A percentile compares a stretch with the other conserved stretches of the same genome.
Conservation (phyloP, 2,329 filamentous ascomycete species). For the Colletotrichum lentis region DNA sequence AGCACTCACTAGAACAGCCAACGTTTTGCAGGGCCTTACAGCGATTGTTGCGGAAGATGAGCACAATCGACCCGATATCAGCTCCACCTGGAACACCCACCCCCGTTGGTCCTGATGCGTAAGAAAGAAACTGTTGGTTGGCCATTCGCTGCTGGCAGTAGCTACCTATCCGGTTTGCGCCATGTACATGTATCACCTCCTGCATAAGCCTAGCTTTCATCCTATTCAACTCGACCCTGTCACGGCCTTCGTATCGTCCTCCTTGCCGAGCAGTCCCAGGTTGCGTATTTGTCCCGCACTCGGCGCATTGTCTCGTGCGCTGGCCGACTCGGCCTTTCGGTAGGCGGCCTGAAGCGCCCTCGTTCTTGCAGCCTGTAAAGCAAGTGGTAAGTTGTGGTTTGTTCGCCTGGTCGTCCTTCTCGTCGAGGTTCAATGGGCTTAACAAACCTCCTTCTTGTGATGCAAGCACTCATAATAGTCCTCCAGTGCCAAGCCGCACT, state of each 20-base stretch:
- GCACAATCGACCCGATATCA: too few relatives aligned
- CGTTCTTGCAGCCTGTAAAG: slow-evolving; percentile 75
- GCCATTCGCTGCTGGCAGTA: slow-evolving; percentile 27
- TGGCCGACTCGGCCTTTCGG: slow-evolving; percentile 78
- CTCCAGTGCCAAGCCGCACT: slow-evolving; percentile 85
- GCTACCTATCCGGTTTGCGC: slow-evolving; percentile 18
- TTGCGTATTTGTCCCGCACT: slow-evolving; percentile 87
- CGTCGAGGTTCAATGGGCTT: slow-evolving; percentile 31
- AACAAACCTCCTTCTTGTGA: slow-evolving; percentile 94
- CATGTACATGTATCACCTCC: slow-evolving; percentile 41
- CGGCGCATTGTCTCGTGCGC: slow-evolving; percentile 80
- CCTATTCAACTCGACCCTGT: slow-evolving; percentile 47
- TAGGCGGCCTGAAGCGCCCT: slow-evolving; percentile 83
- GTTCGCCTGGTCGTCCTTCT: neutral
- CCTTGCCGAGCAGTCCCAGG: slow-evolving; percentile 82
- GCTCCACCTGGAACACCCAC: neutral
- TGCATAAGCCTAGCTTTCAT: slow-evolving; percentile 10
- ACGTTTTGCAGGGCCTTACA: neutral
- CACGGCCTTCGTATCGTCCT: slow-evolving; percentile 77
- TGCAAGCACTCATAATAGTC: slow-evolving; percentile 99
- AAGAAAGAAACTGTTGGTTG: slow-evolving; percentile 24
- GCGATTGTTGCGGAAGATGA: neutral
- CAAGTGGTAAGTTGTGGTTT: slow-evolving; percentile 20
- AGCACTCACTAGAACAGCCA: neutral
- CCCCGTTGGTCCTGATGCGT: neutral